Evolutionary conservation across 768 basidiomycete species (phyloP).

Genomic region (Lactarius vividus): DNA sequence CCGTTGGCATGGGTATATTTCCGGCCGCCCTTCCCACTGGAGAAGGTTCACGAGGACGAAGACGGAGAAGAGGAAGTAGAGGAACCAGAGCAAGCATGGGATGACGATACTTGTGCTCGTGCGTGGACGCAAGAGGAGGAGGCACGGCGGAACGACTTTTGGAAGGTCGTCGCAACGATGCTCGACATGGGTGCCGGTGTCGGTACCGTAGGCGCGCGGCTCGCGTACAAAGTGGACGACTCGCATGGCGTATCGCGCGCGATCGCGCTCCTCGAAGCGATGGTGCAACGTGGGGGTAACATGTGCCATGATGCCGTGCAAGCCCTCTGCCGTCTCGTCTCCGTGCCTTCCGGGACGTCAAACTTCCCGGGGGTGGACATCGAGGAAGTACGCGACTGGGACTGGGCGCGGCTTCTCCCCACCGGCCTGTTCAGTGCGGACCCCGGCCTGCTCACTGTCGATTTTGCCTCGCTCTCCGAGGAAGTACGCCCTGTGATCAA

Average conservation of each 20-base stretch:
- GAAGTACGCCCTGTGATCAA: constrained; percentile 53
- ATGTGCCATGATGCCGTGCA: constrained; percentile 56
- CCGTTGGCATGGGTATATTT: constrained; percentile 63
- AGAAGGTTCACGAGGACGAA: constrained; percentile 31
- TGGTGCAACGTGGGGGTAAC: constrained; percentile 54
- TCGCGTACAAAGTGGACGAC: constrained; percentile 38
- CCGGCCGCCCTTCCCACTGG: constrained; percentile 44
- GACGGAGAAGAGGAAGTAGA: constrained; percentile 21
- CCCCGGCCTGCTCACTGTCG: constrained; percentile 54
- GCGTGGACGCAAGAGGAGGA: constrained; percentile 30
- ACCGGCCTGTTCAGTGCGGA: constrained; percentile 52
- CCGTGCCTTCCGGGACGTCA: constrained; percentile 2
- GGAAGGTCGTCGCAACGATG: constrained; percentile 50
- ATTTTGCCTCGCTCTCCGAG: constrained; percentile 46
- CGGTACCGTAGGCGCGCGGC: constrained; percentile 52
- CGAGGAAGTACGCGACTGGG: constrained; percentile 39
- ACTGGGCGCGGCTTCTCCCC: constrained; percentile 48
- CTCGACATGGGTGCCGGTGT: constrained; percentile 60
- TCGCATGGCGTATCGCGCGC: constrained; percentile 44
- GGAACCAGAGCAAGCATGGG: constrained; percentile 27
- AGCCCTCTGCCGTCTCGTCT: constrained; percentile 43
- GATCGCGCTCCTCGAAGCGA: constrained; percentile 49
- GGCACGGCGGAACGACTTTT: constrained; percentile 36
- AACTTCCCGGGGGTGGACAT: not conserved
- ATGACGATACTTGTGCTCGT: constrained; percentile 18